These are phyloP conservation scores for Syncephalastrum monosporum DNA, from an alignment of 371 early-diverging fungal species.

Conservation along the genomic window DNA sequence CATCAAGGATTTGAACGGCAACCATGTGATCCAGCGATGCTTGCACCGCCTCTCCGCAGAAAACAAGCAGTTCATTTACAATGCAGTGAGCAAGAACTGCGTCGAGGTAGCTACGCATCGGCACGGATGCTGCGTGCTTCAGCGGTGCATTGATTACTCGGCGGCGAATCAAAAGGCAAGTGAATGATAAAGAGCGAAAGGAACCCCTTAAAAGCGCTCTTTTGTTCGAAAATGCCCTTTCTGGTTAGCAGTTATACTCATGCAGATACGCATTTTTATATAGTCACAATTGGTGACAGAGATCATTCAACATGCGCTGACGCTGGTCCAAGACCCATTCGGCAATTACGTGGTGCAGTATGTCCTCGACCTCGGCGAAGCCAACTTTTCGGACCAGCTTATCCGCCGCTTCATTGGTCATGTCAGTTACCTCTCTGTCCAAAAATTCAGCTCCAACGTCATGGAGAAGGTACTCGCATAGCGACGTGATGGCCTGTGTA, in stretches of 20 bases:
- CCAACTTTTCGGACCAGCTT: conserved; percentile 66
- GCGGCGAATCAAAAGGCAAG: conserved; percentile 63
- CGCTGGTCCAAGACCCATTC: conserved; percentile 91
- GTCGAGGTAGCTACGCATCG: conserved; percentile 89
- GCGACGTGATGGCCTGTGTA: too few species aligned
- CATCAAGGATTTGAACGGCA: conserved; percentile 96
- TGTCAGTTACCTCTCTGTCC: conserved; percentile 73
- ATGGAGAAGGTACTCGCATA: conserved; percentile 74
- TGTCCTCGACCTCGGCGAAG: conserved; percentile 80
- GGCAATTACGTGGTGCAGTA: conserved; percentile 99
- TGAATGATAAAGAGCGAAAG: too few species aligned
- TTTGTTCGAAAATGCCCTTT: background rate
- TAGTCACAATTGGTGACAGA: conserved; percentile 71
- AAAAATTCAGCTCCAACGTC: conserved; percentile 93
- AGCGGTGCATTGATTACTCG: conserved; percentile 93
- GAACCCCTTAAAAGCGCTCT: background rate
- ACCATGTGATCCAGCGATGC: conserved; percentile 98
- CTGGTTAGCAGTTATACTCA: background rate
- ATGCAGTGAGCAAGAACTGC: conserved; percentile 82
- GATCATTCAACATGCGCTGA: conserved; percentile 74
- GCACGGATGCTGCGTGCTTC: conserved; percentile 97
- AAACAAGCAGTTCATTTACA: conserved; percentile 85
- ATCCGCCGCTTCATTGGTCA: conserved; percentile 79
- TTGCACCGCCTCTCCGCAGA: conserved; percentile 70
- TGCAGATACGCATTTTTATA: background rate